phyloP scores from a whole-genome alignment of 305 asterid species.

The Solanum hybrid region DNA sequence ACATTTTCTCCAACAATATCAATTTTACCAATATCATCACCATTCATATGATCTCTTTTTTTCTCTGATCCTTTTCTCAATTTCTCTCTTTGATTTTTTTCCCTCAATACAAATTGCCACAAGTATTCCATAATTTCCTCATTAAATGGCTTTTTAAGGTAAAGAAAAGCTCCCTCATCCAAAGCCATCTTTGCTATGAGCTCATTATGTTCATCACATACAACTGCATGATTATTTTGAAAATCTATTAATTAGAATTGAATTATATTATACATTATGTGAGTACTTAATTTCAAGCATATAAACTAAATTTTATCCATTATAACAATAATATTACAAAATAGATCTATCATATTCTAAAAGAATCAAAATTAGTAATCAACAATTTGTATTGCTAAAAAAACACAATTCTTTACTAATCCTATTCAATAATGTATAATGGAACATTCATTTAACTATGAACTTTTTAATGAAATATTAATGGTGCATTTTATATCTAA shows the following conservation, averaged over 20 bases:
- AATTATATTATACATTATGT: background rate
- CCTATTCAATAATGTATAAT: background rate
- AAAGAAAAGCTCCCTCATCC: background rate
- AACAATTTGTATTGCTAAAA: background rate
- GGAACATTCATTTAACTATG: background rate
- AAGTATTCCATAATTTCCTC: background rate
- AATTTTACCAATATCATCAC: background rate
- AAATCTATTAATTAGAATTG: background rate
- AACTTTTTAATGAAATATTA: too few species aligned
- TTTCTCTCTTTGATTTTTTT: background rate
- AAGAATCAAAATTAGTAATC: background rate
- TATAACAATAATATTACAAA: background rate
- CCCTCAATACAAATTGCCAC: background rate
- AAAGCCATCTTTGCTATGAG: background rate
- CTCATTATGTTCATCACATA: background rate
- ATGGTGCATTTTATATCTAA: background rate
- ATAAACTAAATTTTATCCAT: background rate
- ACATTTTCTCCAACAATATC: background rate
- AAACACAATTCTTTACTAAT: background rate
- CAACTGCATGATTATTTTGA: background rate
- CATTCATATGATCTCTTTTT: background rate
- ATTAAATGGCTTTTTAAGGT: background rate
- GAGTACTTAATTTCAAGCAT: background rate
- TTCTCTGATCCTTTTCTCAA: background rate
- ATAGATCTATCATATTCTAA: background rate